A percentile compares a stretch with the other conserved stretches of the same genome.
phyloP scores from a whole-genome alignment of 129 eudicot genomes.

The Chrysanthemum lavandulifolium region DNA sequence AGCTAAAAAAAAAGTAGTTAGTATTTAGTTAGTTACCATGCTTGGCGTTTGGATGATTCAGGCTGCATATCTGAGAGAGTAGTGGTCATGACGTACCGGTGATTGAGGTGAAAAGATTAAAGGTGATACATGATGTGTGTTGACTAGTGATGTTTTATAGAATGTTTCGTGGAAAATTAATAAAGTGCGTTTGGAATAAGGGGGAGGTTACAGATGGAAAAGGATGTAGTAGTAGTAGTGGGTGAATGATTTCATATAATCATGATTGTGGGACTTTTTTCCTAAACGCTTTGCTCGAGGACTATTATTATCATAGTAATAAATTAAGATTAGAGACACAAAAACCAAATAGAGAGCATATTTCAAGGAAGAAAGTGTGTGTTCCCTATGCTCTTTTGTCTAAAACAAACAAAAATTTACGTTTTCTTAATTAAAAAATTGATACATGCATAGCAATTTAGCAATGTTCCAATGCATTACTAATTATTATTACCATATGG shows the following conservation, averaged over 20 bases:
- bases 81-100: neutral
- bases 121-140: constrained; percentile 26
- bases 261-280: neutral
- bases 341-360: neutral
- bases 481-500: neutral
- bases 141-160: constrained; percentile 12
- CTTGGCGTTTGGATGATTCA: constrained; percentile 75
- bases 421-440: neutral
- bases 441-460: too few relatives aligned
- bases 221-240: too few relatives aligned
- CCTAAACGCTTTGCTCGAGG: constrained; percentile 21
- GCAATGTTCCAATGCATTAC: too few relatives aligned
- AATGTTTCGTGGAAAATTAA: constrained; percentile 23
- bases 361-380: neutral
- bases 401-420: neutral
- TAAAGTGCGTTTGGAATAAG: constrained; percentile 11
- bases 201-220: constrained; percentile 2
- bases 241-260: too few relatives aligned
- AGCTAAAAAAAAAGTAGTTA: neutral
- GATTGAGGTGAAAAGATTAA: constrained; percentile 1
- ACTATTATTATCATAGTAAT: neutral
- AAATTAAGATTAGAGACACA: neutral
- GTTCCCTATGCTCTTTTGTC: neutral
- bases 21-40: constrained; percentile 45
- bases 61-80: constrained; percentile 52